Evolutionary conservation across 257 asterid genomes (phyloP), one percentile per base, ranked within the genome.

Genomic region (Coffea canephora): DNA sequence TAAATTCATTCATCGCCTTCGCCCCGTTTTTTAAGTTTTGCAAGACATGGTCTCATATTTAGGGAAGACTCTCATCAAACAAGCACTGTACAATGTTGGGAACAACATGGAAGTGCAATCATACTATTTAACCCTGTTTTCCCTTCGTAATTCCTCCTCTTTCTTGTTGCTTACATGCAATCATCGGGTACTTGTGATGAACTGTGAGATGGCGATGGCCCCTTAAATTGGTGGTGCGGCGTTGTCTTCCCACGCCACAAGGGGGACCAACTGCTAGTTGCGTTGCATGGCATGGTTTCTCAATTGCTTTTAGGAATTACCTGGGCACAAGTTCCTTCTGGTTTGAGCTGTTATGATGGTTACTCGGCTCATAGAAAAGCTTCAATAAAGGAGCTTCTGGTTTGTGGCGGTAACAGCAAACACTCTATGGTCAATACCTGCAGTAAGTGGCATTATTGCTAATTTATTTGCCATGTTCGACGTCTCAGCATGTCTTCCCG

Each of bases 171-270:
- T 55, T 5, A 55, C 48, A 15, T 31, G 31, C 31, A 31, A 31
- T 31, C 31, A 31, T 31, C 31, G 31, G 31, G 31, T 31, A 31
- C 31, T 31, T 31, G 31, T 31, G 54, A 25, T 71, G 61, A 71
- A 43, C 25, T 71, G 62, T 48, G 75, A n/a, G 41, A 71, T 71
- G 31, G 62, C 2, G 75, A 71, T 71, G 43, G 76, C 13, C 76
- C 62, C 12, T 71, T 71, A 31, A 31, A 67, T 67, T 65, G 39
- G 75, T 46, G 43, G 11, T 52, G 75, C 45, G 4, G 11, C 4
- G 61, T 49, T 71, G 76, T 48, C 61, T 71, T 71, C 9, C 76
- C 34, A 45, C 4, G 9, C 76, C 34, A 45, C 4, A 1, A 49
- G 34, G 67, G 78, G 78, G 67, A 74, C 50, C 68, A 57, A 34